Base-by-base conservation (phyloP, 805 yeast genomes). In the Yarrowia sp. region DNA sequence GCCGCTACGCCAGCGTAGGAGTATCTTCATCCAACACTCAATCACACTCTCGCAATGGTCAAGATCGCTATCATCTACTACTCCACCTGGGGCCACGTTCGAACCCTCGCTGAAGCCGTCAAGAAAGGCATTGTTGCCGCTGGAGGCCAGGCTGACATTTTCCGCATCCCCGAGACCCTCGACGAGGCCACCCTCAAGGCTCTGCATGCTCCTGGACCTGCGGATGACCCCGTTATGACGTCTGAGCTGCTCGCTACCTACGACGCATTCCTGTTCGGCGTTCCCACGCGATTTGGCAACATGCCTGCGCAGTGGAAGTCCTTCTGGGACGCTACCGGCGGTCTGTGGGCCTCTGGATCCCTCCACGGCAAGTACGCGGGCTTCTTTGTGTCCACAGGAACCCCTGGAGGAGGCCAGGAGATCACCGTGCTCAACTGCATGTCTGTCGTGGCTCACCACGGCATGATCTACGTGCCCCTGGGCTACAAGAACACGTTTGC, bases 401-500 rank as follows among this genome's bases (percentile, higher is more conserved):
- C 86, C 32, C 83, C 80, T 66, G 90, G 90, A 65, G 90, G 90
- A 67, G 94, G 96, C 65, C 90, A 85, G 74, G 96, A 89, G 73
- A 74, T 77, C 47, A 88, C 96, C 13, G 77, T 80, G 19, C 78
- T 81, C 67, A 83, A 78, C 72, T 72, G 85, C 6, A 65, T 89
- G 66, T 79, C 86, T 39, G 80, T 83, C 24, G 75, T 86, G 67
- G 81, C 78, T 44, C 96, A 89, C 73, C 94, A 88, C 67, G 96
- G 96, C 68, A 78, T 88, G 74, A 80, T 85, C 62, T 88, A 74
- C 73, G 82, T 89, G 47, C 96, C 96, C 65, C 78, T 88, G 67
- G 96, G 96, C 65, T 89, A 84, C 76, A 81, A 78, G 65, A 73
- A 77, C 65, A 77, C 80, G 2, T 85, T 84, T 73, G 79, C 80